Evolutionary conservation across 2,329 filamentous ascomycete genomes (phyloP).

Genomic region (Exophiala mesophila): DNA sequence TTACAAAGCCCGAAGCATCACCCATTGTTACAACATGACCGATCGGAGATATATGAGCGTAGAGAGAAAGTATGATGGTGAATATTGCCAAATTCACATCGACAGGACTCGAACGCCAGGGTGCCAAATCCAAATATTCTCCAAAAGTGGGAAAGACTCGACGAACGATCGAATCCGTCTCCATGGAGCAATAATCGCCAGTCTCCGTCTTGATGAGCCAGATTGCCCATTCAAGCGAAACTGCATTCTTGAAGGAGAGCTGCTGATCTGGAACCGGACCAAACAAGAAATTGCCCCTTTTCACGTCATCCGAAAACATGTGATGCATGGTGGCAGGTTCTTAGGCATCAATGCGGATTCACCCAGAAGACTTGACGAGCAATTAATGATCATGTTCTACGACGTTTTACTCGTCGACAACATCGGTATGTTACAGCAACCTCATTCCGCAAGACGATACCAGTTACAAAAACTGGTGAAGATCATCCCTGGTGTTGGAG

Average conservation of each 20-base stretch:
- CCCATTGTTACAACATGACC: slow-evolving; percentile 66
- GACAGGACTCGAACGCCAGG: slow-evolving; percentile 53
- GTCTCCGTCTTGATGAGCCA: slow-evolving; percentile 56
- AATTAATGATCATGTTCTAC: slow-evolving; percentile 51
- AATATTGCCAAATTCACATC: slow-evolving; percentile 86
- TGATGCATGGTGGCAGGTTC: slow-evolving; percentile 65
- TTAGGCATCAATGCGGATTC: slow-evolving; percentile 67
- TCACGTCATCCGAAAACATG: slow-evolving; percentile 75
- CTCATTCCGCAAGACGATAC: slow-evolving; percentile 39
- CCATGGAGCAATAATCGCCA: slow-evolving; percentile 59
- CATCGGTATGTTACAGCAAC: slow-evolving; percentile 45
- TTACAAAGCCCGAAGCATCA: slow-evolving; percentile 61
- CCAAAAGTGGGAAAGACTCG: slow-evolving; percentile 87
- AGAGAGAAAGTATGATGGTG: slow-evolving; percentile 79
- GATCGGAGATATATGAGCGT: slow-evolving; percentile 61
- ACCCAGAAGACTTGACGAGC: slow-evolving; percentile 30
- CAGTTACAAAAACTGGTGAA: slow-evolving; percentile 54
- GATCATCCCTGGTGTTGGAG: slow-evolving; percentile 57
- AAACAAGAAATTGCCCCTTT: slow-evolving; percentile 66
- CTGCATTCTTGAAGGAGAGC: slow-evolving; percentile 79
- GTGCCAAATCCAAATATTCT: slow-evolving; percentile 71
- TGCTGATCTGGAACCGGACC: slow-evolving; percentile 70
- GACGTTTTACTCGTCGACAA: slow-evolving; percentile 56
- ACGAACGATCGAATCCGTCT: slow-evolving; percentile 63
- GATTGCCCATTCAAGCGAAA: slow-evolving; percentile 56